These are phyloP conservation scores for Pichia manshurica DNA, from an alignment of 805 yeast species.

Conservation along the genomic window DNA sequence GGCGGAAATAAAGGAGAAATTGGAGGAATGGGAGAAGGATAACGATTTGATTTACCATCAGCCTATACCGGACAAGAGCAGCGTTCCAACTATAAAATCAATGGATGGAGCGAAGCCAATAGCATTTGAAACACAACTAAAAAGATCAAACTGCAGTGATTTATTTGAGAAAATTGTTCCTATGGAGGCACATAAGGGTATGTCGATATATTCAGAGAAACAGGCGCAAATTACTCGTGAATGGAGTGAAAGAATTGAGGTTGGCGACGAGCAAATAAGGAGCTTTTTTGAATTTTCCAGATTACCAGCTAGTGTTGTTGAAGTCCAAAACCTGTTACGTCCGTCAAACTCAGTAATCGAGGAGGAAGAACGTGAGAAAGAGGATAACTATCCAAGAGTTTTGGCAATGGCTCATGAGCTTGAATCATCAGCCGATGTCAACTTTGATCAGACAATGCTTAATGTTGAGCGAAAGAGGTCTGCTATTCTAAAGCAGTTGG, in stretches of 20 bases:
- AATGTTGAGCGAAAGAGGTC: conserved; percentile 2
- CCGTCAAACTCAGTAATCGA: conserved; percentile 7
- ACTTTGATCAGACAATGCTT: conserved; percentile 3
- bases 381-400: conserved; percentile 36
- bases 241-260: conserved; percentile 67
- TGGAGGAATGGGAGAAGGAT: conserved; percentile 56
- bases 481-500: not conserved
- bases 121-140: conserved; percentile 46
- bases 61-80: conserved; percentile 52
- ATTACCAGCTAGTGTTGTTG: conserved; percentile 60
- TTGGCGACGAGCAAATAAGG: conserved; percentile 70
- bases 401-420: conserved; percentile 36
- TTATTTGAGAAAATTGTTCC: conserved; percentile 81
- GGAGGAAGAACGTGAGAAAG: conserved; percentile 20
- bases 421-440: not conserved
- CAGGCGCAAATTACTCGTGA: conserved; percentile 70
- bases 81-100: conserved; percentile 60
- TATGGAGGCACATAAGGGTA: conserved; percentile 76
- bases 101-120: conserved; percentile 64
- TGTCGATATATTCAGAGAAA: conserved; percentile 84
- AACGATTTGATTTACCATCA: conserved; percentile 89
- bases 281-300: conserved; percentile 79
- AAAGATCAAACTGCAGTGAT: conserved; percentile 43
- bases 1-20: conserved; percentile 22
- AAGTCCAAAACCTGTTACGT: conserved; percentile 37